Conservation (phyloP, 106 monocot species). For the Acorus gramineus region DNA sequence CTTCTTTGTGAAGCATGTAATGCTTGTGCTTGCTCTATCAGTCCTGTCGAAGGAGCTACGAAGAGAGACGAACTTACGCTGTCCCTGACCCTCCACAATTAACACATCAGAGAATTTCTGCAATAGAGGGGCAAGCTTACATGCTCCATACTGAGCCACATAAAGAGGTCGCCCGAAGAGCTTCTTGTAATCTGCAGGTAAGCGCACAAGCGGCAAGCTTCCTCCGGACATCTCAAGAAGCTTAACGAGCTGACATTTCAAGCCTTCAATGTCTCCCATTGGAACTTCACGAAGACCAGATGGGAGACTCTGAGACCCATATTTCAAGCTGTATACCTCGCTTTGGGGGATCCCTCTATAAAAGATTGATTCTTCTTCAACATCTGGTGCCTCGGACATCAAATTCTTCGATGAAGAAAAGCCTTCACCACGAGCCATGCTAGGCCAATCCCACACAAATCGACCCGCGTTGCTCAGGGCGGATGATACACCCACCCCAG, state of each 20-base stretch:
- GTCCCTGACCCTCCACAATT: slow-evolving; percentile 51
- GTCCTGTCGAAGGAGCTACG: slow-evolving; percentile 24
- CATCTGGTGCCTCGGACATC: slow-evolving; percentile 16
- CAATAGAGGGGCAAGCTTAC: slow-evolving; percentile 63
- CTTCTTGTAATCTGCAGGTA: no score
- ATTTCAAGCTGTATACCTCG: slow-evolving; percentile 6
- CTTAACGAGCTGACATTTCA: slow-evolving; percentile 7
- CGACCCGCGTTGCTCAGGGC: slow-evolving; percentile 74
- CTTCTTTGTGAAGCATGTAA: slow-evolving; percentile 14
- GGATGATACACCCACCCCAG: slow-evolving; percentile 48
- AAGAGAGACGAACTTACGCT: slow-evolving; percentile 44
- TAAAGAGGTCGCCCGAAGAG: no score
- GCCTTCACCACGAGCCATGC: slow-evolving; percentile 77
- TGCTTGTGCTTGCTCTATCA: slow-evolving; percentile 28
- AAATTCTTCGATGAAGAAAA: slow-evolving; percentile 44
- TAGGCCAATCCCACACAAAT: slow-evolving; percentile 95
- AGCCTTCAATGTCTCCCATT: slow-evolving; percentile 12
- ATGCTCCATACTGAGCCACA: slow-evolving; percentile 34
- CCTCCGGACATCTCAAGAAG: no score
- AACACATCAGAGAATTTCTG: slow-evolving; percentile 52
- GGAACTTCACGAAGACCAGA: slow-evolving; percentile 25
- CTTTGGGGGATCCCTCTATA: slow-evolving; percentile 32
- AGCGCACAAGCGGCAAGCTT: no score
- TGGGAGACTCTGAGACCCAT: slow-evolving; percentile 27
- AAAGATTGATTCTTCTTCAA: slow-evolving; percentile 67